A percentile compares a stretch with the other conserved stretches of the same genome.
Evolutionary conservation across 176 grass and related monocot species (phyloP).

Genomic region (Cenchrus fungigraminus): DNA sequence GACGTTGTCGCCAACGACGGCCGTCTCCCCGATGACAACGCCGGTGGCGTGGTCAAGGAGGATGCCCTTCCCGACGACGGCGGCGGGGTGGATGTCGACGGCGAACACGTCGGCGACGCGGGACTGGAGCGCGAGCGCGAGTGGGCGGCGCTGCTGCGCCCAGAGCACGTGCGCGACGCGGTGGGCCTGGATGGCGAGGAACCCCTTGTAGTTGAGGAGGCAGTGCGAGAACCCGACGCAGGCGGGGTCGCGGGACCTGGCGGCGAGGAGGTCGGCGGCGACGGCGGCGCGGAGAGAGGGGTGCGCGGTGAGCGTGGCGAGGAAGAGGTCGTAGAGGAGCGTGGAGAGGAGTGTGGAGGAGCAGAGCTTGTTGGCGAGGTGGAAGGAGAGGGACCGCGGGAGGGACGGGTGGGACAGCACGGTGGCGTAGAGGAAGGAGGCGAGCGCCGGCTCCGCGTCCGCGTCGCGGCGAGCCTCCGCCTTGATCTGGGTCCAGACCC

Average conservation of each 20-base stretch:
- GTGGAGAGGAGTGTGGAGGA: slow-evolving; percentile 93
- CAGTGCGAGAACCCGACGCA: slow-evolving; percentile 85
- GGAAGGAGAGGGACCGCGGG: slow-evolving; percentile 83
- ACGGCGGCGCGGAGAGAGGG: slow-evolving; percentile 60
- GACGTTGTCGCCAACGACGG: slow-evolving; percentile 89
- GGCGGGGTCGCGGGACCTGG: slow-evolving; percentile 74
- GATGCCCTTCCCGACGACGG: slow-evolving; percentile 78
- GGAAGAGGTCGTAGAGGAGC: slow-evolving; percentile 93
- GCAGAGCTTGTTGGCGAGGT: slow-evolving; percentile 97
- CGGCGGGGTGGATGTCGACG: slow-evolving; percentile 94
- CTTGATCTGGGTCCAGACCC: slow-evolving; percentile 92
- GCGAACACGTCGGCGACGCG: slow-evolving; percentile 91
- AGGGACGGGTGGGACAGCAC: slow-evolving; percentile 94
- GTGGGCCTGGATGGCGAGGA: slow-evolving; percentile 96
- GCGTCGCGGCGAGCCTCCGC: slow-evolving; percentile 89
- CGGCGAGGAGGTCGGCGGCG: slow-evolving; percentile 90
- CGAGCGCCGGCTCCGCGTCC: slow-evolving; percentile 82
- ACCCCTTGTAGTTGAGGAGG: slow-evolving; percentile 97
- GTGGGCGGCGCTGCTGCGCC: slow-evolving; percentile 63
- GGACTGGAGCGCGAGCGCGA: slow-evolving; percentile 88
- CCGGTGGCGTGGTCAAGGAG: slow-evolving; percentile 96
- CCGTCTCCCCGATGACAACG: slow-evolving; percentile 93
- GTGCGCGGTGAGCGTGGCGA: slow-evolving; percentile 63
- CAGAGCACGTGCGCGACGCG: slow-evolving; percentile 83
- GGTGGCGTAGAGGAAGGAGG: slow-evolving; percentile 94